Percentiles rank a stretch among this genome's conserved stretches.
phyloP scores from a whole-genome alignment of 2,329 filamentous ascomycete genomes.

The Pseudogymnoascus sp. region DNA sequence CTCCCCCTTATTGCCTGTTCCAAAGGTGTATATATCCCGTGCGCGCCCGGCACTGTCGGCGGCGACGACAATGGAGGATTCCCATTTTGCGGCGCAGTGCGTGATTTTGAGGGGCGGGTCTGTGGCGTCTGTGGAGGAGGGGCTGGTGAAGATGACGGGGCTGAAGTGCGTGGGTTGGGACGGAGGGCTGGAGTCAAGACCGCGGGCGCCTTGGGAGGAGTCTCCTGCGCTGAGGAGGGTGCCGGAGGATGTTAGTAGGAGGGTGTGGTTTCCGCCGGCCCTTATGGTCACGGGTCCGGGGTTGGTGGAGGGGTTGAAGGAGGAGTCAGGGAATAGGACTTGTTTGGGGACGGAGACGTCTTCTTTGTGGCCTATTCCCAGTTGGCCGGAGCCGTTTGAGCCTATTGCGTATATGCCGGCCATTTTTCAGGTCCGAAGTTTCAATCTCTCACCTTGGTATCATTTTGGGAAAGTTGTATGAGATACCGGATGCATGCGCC shows the following conservation, averaged over 20 bases:
- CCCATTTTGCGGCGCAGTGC: constrained; percentile 69
- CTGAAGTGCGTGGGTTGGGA: constrained; percentile 10
- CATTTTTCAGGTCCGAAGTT: constrained; percentile 31
- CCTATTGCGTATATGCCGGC: constrained; percentile 60
- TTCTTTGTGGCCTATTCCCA: constrained; percentile 63
- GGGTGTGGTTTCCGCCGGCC: constrained; percentile 81
- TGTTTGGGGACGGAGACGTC: constrained; percentile 61
- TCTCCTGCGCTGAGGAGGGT: constrained; percentile 61
- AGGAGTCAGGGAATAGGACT: constrained; percentile 46
- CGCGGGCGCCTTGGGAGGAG: constrained; percentile 47
- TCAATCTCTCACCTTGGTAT: neutral
- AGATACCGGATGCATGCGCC: neutral
- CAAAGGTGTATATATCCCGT: constrained; percentile 54
- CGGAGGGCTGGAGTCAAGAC: constrained; percentile 22
- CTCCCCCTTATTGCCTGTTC: constrained; percentile 63
- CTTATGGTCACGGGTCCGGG: constrained; percentile 27
- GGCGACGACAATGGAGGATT: constrained; percentile 57
- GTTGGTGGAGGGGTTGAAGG: constrained; percentile 31
- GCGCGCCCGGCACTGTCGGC: constrained; percentile 37
- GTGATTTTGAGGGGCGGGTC: constrained; percentile 17
- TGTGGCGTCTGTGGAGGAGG: constrained; percentile 12
- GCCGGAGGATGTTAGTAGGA: constrained; percentile 58
- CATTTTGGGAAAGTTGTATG: neutral
- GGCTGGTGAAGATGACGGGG: constrained; percentile 18
- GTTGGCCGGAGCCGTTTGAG: constrained; percentile 70